Percentiles rank a stretch among this genome's conserved stretches.
Evolutionary conservation across 805 yeast species (phyloP).

Genomic region (Saturnispora hagleri): DNA sequence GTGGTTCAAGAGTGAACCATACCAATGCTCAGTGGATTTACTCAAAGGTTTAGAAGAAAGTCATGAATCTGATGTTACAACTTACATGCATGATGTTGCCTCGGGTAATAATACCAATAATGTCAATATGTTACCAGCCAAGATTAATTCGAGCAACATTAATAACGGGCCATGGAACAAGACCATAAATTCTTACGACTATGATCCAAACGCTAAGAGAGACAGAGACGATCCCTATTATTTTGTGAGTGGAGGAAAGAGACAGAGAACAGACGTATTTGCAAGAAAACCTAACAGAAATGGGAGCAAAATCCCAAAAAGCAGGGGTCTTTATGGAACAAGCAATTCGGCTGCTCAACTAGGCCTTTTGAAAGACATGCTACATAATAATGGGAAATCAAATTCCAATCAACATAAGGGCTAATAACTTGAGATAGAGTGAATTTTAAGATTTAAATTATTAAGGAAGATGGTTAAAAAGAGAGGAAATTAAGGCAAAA

Average conservation of each 20-base stretch:
- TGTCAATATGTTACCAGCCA: not conserved
- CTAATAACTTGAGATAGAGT: not conserved
- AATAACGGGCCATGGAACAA: not conserved
- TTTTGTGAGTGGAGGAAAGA: not conserved
- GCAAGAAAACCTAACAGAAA: not conserved
- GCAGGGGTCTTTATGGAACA: constrained; percentile 2
- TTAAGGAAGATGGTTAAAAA: not conserved
- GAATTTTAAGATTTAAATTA: not conserved
- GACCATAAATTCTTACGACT: not conserved
- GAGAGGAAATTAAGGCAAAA: not conserved
- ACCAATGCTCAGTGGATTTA: constrained; percentile 44
- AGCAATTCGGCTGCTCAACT: not conserved
- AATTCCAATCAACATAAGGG: not conserved
- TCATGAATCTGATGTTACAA: constrained; percentile 76
- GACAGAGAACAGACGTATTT: not conserved
- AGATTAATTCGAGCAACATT: not conserved
- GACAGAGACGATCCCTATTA: constrained; percentile 6
- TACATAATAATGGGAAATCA: not conserved
- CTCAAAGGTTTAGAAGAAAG: constrained; percentile 73
- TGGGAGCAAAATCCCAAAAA: not conserved
- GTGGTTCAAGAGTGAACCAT: constrained; percentile 61
- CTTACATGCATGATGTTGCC: constrained; percentile 34
- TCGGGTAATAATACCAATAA: not conserved
- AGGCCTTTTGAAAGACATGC: not conserved
- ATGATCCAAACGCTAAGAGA: constrained; percentile 3